Percentiles rank a stretch among this genome's conserved stretches.
Conservation (phyloP, 176 grass and related monocot species). For the Typha latifolia region DNA sequence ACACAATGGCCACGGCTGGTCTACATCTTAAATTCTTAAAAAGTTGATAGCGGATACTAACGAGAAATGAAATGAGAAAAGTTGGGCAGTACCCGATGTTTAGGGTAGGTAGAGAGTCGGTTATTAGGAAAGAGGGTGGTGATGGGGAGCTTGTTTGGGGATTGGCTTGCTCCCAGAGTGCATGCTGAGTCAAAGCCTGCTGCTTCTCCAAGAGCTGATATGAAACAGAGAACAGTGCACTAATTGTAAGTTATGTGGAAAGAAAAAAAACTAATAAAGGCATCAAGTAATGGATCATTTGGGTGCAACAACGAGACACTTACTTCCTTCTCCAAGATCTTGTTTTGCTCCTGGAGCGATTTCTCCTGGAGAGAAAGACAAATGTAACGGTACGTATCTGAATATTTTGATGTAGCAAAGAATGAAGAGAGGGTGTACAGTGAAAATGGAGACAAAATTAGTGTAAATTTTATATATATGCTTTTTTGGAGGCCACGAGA, state of each 20-base stretch:
- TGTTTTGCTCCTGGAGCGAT: constrained; percentile 64
- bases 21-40: neutral
- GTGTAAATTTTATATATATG: no score
- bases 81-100: constrained; percentile 33
- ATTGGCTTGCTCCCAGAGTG: constrained; percentile 37
- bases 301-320: constrained; percentile 4
- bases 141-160: constrained; percentile 38
- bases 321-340: constrained; percentile 68
- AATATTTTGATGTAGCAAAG: no score
- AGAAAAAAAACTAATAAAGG: neutral
- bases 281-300: neutral
- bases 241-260: neutral
- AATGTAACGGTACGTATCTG: neutral
- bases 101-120: constrained; percentile 14
- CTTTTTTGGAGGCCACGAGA: no score
- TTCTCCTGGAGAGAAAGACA: constrained; percentile 36
- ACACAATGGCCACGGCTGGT: neutral
- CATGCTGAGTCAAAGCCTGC: constrained; percentile 20
- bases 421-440: no score
- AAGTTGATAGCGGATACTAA: neutral
- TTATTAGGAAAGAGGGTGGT: constrained; percentile 34
- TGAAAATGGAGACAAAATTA: no score
- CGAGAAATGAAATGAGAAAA: neutral
- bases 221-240: neutral
- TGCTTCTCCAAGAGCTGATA: constrained; percentile 52